phyloP scores from a whole-genome alignment of 1,139 yeast species.

The Yamadazyma dushanensis region DNA sequence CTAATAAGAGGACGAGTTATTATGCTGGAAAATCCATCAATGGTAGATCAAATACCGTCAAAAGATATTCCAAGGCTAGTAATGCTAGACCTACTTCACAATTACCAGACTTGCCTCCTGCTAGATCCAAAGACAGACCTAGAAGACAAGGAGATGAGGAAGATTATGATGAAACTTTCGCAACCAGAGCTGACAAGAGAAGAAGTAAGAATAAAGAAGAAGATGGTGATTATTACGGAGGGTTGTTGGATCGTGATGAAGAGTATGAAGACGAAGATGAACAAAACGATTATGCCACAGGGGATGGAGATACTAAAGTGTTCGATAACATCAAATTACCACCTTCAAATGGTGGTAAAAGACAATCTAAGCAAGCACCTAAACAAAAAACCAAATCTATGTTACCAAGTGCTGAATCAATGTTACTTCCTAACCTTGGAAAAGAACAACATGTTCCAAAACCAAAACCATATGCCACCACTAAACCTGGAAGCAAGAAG shows the following conservation, averaged over 20 bases:
- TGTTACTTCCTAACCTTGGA: constrained; percentile 36
- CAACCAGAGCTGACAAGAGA: constrained; percentile 31
- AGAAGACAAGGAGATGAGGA: constrained; percentile 9
- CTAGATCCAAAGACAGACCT: constrained; percentile 8
- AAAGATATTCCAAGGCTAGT: constrained; percentile 20
- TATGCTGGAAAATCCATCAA: constrained; percentile 24
- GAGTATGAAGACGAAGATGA: constrained; percentile 20
- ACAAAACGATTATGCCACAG: constrained; percentile 17
- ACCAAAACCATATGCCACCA: constrained; percentile 27
- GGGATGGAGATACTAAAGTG: constrained; percentile 25
- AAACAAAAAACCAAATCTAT: constrained; percentile 23
- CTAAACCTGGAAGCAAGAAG: constrained; percentile 25
- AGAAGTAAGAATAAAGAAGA: constrained; percentile 17
- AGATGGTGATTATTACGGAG: constrained; percentile 21
- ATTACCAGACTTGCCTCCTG: constrained; percentile 34
- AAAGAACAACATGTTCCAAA: constrained; percentile 8
- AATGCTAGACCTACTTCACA: constrained; percentile 32
- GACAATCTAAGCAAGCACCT: constrained; percentile 4
- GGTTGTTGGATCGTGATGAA: constrained; percentile 17
- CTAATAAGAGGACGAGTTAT: constrained; percentile 40
- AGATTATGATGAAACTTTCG: constrained; percentile 35
- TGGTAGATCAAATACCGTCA: constrained; percentile 21
- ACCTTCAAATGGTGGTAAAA: constrained; percentile 17
- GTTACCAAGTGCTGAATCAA: constrained; percentile 38
- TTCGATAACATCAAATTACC: constrained; percentile 50